Conservation (phyloP, 257 asterid genomes). For the Sherardia arvensis region DNA sequence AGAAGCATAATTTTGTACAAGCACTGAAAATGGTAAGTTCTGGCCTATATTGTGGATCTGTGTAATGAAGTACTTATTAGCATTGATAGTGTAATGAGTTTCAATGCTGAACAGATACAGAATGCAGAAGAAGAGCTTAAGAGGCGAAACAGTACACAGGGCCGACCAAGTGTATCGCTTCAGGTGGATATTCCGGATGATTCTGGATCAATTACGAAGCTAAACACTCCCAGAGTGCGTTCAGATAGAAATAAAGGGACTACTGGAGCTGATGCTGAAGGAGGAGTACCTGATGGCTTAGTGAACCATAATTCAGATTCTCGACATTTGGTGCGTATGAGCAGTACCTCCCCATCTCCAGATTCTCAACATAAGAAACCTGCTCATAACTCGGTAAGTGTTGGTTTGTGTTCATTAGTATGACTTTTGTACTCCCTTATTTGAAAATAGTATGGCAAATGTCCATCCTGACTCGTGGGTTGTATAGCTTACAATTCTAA, state of each 20-base stretch:
- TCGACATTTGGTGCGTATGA: conserved; percentile 52
- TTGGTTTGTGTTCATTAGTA: neutral
- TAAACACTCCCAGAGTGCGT: conserved; percentile 66
- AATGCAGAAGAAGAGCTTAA: conserved; percentile 82
- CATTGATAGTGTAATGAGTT: neutral
- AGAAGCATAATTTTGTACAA: conserved; percentile 76
- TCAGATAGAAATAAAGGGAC: conserved; percentile 65
- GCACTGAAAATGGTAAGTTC: conserved; percentile 66
- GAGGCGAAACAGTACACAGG: conserved; percentile 48
- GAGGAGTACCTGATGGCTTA: conserved; percentile 53
- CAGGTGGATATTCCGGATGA: conserved; percentile 74
- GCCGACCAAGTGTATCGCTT: conserved; percentile 53
- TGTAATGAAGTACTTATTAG: neutral
- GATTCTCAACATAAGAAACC: conserved; percentile 68
- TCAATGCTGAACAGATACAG: conserved; percentile 50
- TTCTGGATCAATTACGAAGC: conserved; percentile 63
- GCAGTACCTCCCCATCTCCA: conserved; percentile 73
- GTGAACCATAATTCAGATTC: conserved; percentile 44
- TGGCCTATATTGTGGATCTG: conserved; percentile 1
- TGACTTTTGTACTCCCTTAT: neutral
- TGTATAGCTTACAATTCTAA: neutral
- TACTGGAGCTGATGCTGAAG: conserved; percentile 49
- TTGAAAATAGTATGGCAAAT: neutral
- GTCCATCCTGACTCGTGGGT: neutral
- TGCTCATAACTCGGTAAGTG: conserved; percentile 41